Percentiles rank a stretch among this genome's conserved stretches.
These are phyloP conservation scores for Serendipita sp. DNA, from an alignment of 768 basidiomycete species.

Conservation along the genomic window DNA sequence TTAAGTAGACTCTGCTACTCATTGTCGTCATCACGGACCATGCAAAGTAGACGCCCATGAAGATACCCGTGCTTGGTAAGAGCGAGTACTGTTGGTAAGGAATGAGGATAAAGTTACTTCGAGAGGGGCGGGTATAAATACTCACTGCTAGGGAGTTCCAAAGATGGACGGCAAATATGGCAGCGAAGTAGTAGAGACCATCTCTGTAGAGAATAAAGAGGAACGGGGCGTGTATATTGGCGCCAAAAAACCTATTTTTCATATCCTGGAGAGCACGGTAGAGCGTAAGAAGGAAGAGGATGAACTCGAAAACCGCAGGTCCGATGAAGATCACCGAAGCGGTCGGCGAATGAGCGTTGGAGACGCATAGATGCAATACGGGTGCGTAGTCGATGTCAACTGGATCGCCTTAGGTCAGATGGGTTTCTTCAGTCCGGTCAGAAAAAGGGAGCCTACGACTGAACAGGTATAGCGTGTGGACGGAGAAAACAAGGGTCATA, in stretches of 20 bases:
- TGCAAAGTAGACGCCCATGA: background rate
- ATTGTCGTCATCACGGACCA: background rate
- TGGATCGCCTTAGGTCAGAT: background rate
- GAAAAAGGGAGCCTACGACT: background rate
- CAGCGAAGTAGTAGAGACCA: background rate
- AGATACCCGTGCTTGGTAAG: background rate
- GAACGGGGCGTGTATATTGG: background rate
- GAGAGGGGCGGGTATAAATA: background rate
- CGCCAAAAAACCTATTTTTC: background rate
- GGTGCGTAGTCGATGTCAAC: background rate
- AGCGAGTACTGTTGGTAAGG: background rate
- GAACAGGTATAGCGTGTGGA: background rate
- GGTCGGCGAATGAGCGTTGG: background rate
- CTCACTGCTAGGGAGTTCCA: background rate
- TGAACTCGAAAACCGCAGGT: background rate
- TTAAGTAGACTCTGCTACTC: background rate
- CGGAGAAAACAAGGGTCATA: background rate
- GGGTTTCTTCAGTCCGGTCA: background rate
- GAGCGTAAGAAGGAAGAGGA: background rate
- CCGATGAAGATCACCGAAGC: background rate
- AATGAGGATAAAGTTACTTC: background rate
- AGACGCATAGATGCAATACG: background rate
- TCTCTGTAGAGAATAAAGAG: background rate
- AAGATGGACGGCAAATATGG: background rate
- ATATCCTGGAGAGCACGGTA: background rate